Percentiles rank a stretch among this genome's conserved stretches.
phyloP scores from a whole-genome alignment of 228 moss, liverwort and hornwort species.

The Sphagnum magellanicum region DNA sequence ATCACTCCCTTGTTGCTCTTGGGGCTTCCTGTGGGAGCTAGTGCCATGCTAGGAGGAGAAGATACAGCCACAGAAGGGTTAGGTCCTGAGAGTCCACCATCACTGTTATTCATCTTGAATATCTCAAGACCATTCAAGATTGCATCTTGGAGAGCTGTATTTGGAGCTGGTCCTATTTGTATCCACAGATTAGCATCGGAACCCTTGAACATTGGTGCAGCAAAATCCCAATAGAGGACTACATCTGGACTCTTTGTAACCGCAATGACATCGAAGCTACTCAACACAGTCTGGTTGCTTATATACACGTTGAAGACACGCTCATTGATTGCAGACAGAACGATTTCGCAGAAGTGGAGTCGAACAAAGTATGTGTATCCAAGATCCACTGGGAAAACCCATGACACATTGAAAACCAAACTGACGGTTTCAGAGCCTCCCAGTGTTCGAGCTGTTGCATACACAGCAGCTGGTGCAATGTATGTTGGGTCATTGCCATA shows the following conservation, averaged over 20 bases:
- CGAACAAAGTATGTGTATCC: constrained; percentile 67
- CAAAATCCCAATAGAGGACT: constrained; percentile 27
- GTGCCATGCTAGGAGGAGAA: too few species aligned
- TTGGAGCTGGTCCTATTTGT: constrained; percentile 39
- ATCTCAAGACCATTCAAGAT: constrained; percentile 85
- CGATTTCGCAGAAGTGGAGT: constrained; percentile 56
- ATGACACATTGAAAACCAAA: constrained; percentile 49
- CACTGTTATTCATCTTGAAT: constrained; percentile 65
- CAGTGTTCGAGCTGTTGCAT: constrained; percentile 53
- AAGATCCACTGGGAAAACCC: constrained; percentile 52
- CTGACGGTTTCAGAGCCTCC: constrained; percentile 9
- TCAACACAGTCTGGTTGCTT: constrained; percentile 43
- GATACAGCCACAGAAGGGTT: constrained; percentile 1
- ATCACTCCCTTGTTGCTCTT: constrained; percentile 30
- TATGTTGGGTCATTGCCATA: constrained; percentile 24
- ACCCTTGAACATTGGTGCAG: constrained; percentile 18
- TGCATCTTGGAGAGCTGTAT: constrained; percentile 18
- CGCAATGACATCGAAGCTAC: constrained; percentile 6
- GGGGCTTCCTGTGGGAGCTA: background rate
- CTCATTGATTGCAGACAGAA: constrained; percentile 7
- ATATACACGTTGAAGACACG: constrained; percentile 67
- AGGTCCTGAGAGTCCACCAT: constrained; percentile 20
- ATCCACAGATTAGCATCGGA: constrained; percentile 27
- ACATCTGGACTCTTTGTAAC: background rate
- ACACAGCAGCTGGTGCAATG: constrained; percentile 55